Conservation (phyloP, 2,329 filamentous ascomycete genomes). For the Orbilia brochopaga region DNA sequence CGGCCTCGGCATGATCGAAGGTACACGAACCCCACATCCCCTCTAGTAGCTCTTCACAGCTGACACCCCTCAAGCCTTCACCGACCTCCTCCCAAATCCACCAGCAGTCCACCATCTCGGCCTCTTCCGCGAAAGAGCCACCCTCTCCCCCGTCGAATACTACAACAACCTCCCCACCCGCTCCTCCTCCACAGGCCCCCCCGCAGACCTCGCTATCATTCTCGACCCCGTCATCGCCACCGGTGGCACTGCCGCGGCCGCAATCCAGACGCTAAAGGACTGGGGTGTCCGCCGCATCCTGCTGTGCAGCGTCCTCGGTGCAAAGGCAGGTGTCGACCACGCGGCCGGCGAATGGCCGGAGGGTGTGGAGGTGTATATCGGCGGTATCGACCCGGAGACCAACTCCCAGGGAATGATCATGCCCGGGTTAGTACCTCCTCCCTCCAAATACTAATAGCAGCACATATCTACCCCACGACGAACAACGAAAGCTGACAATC, state of each 20-base stretch:
- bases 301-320: constrained; percentile 76
- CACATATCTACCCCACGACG: not conserved
- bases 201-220: constrained; percentile 74
- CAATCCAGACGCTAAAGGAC: constrained; percentile 84
- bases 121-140: constrained; percentile 87
- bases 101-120: constrained; percentile 92
- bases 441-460: no score
- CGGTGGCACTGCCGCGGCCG: constrained; percentile 84
- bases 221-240: constrained; percentile 94
- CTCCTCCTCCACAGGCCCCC: constrained; percentile 57
- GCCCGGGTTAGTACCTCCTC: constrained; percentile 31
- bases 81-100: constrained; percentile 78
- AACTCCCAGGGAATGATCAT: constrained; percentile 43
- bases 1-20: constrained; percentile 88
- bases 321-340: constrained; percentile 70
- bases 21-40: constrained; percentile 58
- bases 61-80: constrained; percentile 66
- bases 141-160: constrained; percentile 90
- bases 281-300: constrained; percentile 88
- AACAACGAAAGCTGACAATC: not conserved
- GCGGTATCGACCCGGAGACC: constrained; percentile 31
- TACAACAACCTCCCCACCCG: constrained; percentile 86
- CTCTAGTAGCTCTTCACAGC: not conserved
- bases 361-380: constrained; percentile 79
- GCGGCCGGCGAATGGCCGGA: constrained; percentile 81